A percentile compares a stretch with the other conserved stretches of the same genome.
Conservation (phyloP, 805 yeast genomes). For the Teunomyces stri region DNA sequence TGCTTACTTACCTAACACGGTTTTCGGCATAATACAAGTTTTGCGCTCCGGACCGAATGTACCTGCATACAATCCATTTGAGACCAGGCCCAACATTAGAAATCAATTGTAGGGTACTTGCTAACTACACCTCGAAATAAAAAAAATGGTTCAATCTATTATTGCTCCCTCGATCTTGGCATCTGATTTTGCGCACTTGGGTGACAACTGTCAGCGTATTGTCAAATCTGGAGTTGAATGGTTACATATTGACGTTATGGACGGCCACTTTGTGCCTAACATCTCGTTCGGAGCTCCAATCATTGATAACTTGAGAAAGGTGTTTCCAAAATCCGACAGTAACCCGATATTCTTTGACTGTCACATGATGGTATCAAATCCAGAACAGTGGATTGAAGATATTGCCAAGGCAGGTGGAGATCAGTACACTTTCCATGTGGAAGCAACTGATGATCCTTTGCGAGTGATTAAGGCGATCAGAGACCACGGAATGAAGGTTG, state of each 20-base stretch:
- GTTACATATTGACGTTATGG: slow-evolving; percentile 98
- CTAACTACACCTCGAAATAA: background rate
- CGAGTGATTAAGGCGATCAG: slow-evolving; percentile 75
- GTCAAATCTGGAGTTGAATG: slow-evolving; percentile 85
- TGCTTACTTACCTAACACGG: no score
- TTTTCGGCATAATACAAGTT: no score
- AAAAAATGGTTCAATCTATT: slow-evolving; percentile 68
- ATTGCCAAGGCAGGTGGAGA: slow-evolving; percentile 94
- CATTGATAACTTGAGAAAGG: slow-evolving; percentile 70
- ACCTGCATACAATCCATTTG: background rate
- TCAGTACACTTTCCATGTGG: slow-evolving; percentile 94
- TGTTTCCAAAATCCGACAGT: slow-evolving; percentile 63
- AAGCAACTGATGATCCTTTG: slow-evolving; percentile 78
- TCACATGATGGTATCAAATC: slow-evolving; percentile 96
- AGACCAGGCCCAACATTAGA: slow-evolving; percentile 1
- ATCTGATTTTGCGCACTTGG: slow-evolving; percentile 85
- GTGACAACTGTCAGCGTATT: slow-evolving; percentile 80
- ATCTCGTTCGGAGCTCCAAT: slow-evolving; percentile 92
- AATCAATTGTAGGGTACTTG: background rate
- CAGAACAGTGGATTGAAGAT: slow-evolving; percentile 91
- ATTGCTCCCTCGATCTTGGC: slow-evolving; percentile 95
- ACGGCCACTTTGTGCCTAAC: slow-evolving; percentile 97
- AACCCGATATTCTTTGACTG: slow-evolving; percentile 74
- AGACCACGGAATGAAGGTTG: slow-evolving; percentile 83
- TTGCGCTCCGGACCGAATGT: no score